Conservation (phyloP, 345 rosid genomes). For the Pistacia vera region DNA sequence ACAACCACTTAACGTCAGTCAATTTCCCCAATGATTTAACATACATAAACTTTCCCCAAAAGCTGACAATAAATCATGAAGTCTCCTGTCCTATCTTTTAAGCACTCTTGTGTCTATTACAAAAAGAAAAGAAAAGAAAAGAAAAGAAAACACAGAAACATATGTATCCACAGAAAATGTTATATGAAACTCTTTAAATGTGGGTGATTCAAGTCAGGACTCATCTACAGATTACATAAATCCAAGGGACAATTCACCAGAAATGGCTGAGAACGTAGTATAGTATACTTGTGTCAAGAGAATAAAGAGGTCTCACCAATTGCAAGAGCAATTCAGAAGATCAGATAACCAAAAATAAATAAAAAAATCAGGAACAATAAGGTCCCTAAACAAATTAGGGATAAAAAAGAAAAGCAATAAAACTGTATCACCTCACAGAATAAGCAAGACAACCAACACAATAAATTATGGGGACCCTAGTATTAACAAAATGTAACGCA, state of each 20-base stretch:
- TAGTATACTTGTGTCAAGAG: not conserved
- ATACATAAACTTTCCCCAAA: not conserved
- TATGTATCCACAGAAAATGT: not conserved
- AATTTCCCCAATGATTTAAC: slow-evolving; percentile 3
- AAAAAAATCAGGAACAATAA: too few species aligned
- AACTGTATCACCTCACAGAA: not conserved
- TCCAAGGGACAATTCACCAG: not conserved
- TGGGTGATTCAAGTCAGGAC: not conserved
- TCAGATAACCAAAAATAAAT: not conserved
- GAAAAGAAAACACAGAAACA: not conserved
- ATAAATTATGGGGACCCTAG: not conserved
- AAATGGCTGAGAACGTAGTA: not conserved
- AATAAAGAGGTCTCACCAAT: not conserved
- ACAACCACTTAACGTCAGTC: not conserved
- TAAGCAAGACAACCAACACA: not conserved
- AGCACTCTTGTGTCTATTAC: not conserved
- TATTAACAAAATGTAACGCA: not conserved
- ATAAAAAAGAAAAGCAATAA: not conserved
- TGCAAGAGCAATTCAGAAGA: not conserved
- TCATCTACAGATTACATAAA: not conserved
- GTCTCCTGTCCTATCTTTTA: not conserved
- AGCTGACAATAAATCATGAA: not conserved
- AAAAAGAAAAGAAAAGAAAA: not conserved
- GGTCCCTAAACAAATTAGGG: not conserved
- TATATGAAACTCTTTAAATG: not conserved